Evolutionary conservation across 1,284 basidiomycete species (phyloP), one percentile per base, ranked within the genome.

Genomic region (Lignosus rhinocerotis): DNA sequence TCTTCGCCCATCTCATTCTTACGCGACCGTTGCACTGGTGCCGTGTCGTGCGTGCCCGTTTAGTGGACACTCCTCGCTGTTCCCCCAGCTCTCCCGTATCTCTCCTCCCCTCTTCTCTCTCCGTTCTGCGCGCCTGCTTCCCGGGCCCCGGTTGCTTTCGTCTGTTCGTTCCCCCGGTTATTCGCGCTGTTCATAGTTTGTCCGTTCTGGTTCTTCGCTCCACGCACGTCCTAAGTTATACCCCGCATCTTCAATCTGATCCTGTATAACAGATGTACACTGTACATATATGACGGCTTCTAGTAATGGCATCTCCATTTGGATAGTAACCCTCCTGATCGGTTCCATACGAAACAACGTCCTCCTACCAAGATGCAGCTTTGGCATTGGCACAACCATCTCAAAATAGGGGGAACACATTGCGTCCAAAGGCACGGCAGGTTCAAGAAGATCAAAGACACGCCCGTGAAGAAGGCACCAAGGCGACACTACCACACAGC

Each of bases 221-320:
- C 39, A 46, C 49, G 45, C 48, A 49, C 34, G 50, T 39, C 49
- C 54, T 61, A 61, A 61, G 53, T 61, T 61, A 61, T 61, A 58
- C 55, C 56, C 53, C 53, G 56, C 56, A 61, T 58, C 56, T 51
- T 49, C 48, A 19, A 43, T 33, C 51, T 58, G 54, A 47, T 51
- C 50, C 31, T 51, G 50, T 51, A 51, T n/a, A 8, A 51, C 38
- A 39, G 25, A 11, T 42, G 38, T 34, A 51, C 50, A 61, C 36
- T 34, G 47, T 45, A 55, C 44, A 51, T 58, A 48, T 61, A 61
- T 51, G 30, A 60, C 41, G 45, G 53, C 52, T 34, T 39, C 32
- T 48, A 51, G 43, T 44, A 43, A 45, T 47, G 48, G 52, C 49
- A 39, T 14, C 36, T 25, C 25, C 25, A 25, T 4, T 25, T 25